Conservation (phyloP, 768 basidiomycete genomes). For the Rhodosporidiobolus odoratus region DNA sequence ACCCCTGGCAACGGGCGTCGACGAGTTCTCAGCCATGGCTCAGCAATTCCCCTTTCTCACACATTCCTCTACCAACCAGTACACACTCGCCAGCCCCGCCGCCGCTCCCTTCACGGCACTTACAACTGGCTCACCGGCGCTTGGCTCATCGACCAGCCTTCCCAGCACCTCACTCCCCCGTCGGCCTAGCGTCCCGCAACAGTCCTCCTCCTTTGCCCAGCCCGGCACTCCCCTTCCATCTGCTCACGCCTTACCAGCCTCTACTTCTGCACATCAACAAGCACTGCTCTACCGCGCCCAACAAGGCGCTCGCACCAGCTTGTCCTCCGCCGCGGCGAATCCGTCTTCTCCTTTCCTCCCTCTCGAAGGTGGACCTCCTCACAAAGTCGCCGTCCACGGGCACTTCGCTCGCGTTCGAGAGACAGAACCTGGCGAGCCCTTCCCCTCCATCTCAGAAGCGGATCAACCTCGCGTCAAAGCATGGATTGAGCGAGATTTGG, state of each 20-base stretch:
- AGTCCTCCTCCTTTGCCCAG: not conserved
- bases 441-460: slow-evolving; percentile 9
- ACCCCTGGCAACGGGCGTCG: not conserved
- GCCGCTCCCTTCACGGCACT: not conserved
- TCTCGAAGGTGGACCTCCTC: slow-evolving; percentile 11
- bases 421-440: slow-evolving; percentile 24
- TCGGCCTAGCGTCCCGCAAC: not conserved
- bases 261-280: not conserved
- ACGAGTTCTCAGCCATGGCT: not conserved
- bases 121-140: not conserved
- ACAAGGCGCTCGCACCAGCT: not conserved
- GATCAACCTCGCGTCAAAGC: slow-evolving; percentile 26
- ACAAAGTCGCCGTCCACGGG: slow-evolving; percentile 18
- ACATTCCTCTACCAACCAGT: not conserved
- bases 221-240: not conserved
- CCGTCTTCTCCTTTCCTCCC: not conserved
- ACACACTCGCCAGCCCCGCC: not conserved
- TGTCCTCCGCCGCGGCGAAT: not conserved
- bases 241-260: not conserved
- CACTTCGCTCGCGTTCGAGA: slow-evolving; percentile 4
- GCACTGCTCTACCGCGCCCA: slow-evolving; percentile 4
- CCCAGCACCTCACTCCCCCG: not conserved
- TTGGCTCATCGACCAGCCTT: too few relatives aligned
- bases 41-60: not conserved
- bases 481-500: slow-evolving; percentile 30